These are phyloP conservation scores for Vigna mungo DNA, from an alignment of 306 rosid species.

Conservation along the genomic window DNA sequence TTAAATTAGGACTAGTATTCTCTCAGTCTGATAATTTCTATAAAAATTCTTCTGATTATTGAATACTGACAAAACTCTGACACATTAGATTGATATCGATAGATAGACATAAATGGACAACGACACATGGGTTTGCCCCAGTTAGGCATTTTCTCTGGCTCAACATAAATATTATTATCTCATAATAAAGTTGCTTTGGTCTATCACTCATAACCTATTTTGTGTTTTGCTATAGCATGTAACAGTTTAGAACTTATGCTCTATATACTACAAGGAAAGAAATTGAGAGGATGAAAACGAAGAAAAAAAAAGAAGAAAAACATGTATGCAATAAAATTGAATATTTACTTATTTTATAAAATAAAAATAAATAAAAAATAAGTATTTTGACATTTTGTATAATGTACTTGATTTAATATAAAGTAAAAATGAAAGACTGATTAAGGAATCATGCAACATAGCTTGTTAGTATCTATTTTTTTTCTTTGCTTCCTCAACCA, in stretches of 20 bases:
- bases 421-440: no score
- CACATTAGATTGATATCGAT: not conserved
- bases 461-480: no score
- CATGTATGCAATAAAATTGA: no score
- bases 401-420: no score
- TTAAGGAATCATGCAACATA: no score
- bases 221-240: not conserved
- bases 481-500: no score
- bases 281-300: no score
- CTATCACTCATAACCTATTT: not conserved
- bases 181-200: not conserved
- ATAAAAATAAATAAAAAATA: no score
- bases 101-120: constrained; percentile 5
- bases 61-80: not conserved
- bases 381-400: no score
- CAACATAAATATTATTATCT: not conserved
- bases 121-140: constrained; percentile 19
- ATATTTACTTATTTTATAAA: no score
- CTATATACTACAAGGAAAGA: not conserved
- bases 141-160: not conserved
- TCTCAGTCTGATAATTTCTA: no score
- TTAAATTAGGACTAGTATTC: not conserved
- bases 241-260: not conserved
- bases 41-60: not conserved
- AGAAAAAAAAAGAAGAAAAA: no score